Evolutionary conservation across 768 basidiomycete genomes (phyloP).

Genomic region (Russula emetica): DNA sequence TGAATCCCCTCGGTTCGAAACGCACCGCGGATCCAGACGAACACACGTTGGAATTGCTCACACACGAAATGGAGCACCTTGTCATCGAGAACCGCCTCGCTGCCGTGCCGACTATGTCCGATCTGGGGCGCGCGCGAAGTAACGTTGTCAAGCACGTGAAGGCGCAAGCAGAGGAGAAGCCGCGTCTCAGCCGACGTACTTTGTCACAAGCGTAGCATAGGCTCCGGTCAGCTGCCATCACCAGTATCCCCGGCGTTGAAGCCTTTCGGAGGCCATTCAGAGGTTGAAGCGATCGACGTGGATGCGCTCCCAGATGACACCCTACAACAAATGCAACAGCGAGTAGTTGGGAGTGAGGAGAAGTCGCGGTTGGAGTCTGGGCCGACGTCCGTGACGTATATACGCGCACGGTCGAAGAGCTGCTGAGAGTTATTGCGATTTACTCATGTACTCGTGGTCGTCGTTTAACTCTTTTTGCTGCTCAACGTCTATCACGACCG

Average conservation of each 20-base stretch:
- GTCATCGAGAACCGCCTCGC: constrained; percentile 25
- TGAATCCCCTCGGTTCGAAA: constrained; percentile 6
- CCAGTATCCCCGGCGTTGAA: constrained; percentile 15
- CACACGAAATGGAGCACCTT: constrained; percentile 28
- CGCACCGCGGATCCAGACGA: constrained; percentile 13
- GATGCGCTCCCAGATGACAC: constrained; percentile 20
- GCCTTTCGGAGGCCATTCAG: neutral
- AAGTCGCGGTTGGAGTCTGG: constrained; percentile 6
- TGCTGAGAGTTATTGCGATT: constrained; percentile 13
- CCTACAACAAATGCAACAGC: neutral
- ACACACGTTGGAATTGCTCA: constrained; percentile 20
- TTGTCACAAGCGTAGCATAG: constrained; percentile 23
- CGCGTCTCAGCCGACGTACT: constrained; percentile 16
- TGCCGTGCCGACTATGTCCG: constrained; percentile 12
- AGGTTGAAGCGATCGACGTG: constrained; percentile 23
- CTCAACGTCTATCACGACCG: neutral
- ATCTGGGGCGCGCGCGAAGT: constrained; percentile 22
- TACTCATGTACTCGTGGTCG: neutral
- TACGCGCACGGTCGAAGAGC: constrained; percentile 25
- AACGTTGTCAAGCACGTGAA: constrained; percentile 18
- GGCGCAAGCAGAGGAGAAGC: constrained; percentile 12
- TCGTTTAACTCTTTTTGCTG: neutral
- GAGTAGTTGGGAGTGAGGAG: neutral
- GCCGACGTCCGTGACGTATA: neutral
- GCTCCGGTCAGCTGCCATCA: constrained; percentile 18